Evolutionary conservation across 257 asterid genomes (phyloP).

Genomic region (Lantana camara): DNA sequence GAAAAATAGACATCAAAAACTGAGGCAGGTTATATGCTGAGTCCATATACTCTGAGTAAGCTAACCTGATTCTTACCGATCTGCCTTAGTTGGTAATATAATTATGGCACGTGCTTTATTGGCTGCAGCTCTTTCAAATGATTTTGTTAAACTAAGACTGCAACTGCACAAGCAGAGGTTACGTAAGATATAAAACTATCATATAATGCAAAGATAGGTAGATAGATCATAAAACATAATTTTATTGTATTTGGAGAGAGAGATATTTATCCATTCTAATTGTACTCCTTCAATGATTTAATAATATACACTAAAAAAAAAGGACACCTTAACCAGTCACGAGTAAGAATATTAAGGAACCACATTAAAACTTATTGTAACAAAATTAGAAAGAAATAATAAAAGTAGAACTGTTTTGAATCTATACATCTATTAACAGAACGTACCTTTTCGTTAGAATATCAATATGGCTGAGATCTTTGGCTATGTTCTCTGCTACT

Average conservation of each 20-base stretch:
- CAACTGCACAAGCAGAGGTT: constrained; percentile 66
- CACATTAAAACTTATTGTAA: not conserved
- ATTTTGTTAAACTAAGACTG: constrained; percentile 83
- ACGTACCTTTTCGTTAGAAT: constrained; percentile 81
- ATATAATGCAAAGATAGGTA: constrained; percentile 1
- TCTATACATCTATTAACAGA: constrained; percentile 8
- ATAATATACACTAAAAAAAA: not conserved
- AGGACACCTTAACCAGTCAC: not conserved
- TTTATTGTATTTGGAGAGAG: constrained; percentile 1
- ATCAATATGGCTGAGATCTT: constrained; percentile 93
- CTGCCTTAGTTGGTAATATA: constrained; percentile 86
- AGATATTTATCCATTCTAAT: not conserved
- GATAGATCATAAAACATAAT: constrained; percentile 2
- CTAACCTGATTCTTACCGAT: constrained; percentile 55
- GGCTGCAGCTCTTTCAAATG: constrained; percentile 98
- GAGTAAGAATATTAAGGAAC: not conserved
- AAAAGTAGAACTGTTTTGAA: not conserved
- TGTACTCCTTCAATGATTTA: not conserved
- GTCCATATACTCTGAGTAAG: constrained; percentile 10
- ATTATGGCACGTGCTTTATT: constrained; percentile 91
- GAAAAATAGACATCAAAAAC: constrained; percentile 18
- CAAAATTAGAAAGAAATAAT: not conserved
- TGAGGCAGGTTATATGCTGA: not conserved
- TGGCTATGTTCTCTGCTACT: constrained; percentile 75
- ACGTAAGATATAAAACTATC: constrained; percentile 30